Evolutionary conservation across 2,329 filamentous ascomycete genomes (phyloP).

Genomic region (Clarireedia hainanense): DNA sequence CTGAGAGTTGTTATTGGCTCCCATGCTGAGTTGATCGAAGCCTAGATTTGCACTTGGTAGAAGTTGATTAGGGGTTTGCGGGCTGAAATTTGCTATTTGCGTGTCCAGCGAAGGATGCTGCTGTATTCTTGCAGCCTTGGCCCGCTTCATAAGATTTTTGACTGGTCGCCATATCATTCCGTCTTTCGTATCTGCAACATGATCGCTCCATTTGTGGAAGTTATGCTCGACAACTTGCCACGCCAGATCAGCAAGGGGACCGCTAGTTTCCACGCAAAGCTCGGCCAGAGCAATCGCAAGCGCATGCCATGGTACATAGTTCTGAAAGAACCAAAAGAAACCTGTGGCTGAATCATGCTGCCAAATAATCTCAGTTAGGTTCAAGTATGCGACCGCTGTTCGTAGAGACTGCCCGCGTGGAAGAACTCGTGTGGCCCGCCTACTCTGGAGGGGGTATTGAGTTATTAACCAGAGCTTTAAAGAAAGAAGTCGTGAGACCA

Average conservation of each 20-base stretch:
- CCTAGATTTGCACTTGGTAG: not conserved
- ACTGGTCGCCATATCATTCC: slow-evolving; percentile 48
- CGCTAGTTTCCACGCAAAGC: slow-evolving; percentile 39
- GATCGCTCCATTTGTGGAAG: slow-evolving; percentile 36
- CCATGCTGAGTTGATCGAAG: not conserved
- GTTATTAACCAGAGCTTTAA: slow-evolving; percentile 38
- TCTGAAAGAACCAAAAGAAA: slow-evolving; percentile 42
- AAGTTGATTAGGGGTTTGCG: not conserved
- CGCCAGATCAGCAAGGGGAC: slow-evolving; percentile 25
- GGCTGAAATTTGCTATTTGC: not conserved
- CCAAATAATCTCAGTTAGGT: slow-evolving; percentile 1
- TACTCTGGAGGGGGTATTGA: slow-evolving; percentile 33
- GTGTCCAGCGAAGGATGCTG: not conserved
- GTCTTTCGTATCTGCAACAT: slow-evolving; percentile 41
- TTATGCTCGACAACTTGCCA: slow-evolving; percentile 42
- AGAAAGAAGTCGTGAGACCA: slow-evolving; percentile 3
- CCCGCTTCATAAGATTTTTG: slow-evolving; percentile 44
- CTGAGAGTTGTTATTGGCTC: not conserved
- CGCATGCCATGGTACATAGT: slow-evolving; percentile 48
- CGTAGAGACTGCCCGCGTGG: slow-evolving; percentile 27
- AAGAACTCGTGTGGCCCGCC: not conserved
- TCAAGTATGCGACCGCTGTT: slow-evolving; percentile 36
- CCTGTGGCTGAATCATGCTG: slow-evolving; percentile 24
- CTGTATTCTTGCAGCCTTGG: slow-evolving; percentile 31
- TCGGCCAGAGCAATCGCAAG: slow-evolving; percentile 45